Conservation (phyloP, 257 asterid genomes). For the Pogostemon cablin region DNA sequence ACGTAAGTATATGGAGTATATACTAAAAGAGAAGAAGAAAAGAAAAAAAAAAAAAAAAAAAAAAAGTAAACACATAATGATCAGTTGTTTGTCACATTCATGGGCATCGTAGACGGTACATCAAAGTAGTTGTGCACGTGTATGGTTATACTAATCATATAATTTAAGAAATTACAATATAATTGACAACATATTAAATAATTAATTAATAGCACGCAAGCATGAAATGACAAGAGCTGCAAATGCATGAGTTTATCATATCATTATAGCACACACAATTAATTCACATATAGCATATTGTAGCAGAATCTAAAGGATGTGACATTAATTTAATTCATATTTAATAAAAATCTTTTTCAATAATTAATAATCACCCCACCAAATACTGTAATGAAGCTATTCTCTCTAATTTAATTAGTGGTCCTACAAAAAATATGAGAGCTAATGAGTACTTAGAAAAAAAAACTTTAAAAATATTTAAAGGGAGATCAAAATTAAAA, state of each 20-base stretch:
- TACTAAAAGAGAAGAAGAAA: too few relatives aligned
- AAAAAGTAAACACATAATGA: too few relatives aligned
- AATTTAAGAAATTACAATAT: neutral
- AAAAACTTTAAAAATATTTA: too few relatives aligned
- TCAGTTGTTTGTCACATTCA: too few relatives aligned
- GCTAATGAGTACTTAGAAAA: neutral
- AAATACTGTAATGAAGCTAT: neutral
- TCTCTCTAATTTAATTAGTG: slow-evolving; percentile 19
- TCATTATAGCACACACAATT: neutral
- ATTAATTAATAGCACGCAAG: neutral
- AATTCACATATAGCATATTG: neutral
- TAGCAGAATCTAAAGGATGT: slow-evolving; percentile 36
- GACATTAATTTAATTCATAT: slow-evolving; percentile 20
- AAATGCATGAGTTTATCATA: neutral
- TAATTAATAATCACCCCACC: slow-evolving; percentile 10
- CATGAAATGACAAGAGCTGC: neutral
- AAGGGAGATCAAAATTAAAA: too few relatives aligned
- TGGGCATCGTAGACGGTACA: too few relatives aligned
- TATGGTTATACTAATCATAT: neutral
- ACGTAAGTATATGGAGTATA: too few relatives aligned
- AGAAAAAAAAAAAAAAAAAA: too few relatives aligned
- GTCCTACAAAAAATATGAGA: slow-evolving; percentile 20
- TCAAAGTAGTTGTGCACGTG: too few relatives aligned
- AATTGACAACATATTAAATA: neutral
- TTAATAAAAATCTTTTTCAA: slow-evolving; percentile 22